phyloP scores from a whole-genome alignment of 257 asterid genomes.

The Solanum peruvianum region DNA sequence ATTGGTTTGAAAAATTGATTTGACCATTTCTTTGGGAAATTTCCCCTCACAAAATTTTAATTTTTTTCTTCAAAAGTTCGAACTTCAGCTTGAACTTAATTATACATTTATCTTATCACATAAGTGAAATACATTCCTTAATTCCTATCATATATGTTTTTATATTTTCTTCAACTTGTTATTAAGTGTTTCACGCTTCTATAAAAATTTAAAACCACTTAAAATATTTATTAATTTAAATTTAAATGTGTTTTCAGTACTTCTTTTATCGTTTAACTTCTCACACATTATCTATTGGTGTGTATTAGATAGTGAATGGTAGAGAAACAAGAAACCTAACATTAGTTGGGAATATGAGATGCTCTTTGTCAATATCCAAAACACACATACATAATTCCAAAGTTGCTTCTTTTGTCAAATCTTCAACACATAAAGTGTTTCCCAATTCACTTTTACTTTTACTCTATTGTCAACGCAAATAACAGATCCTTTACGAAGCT shows the following conservation, averaged over 20 bases:
- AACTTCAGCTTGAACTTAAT: neutral
- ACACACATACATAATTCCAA: neutral
- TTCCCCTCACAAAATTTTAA: neutral
- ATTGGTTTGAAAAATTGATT: neutral
- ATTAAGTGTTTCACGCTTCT: too few relatives aligned
- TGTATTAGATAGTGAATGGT: neutral
- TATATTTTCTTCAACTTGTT: too few relatives aligned
- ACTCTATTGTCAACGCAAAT: conserved; percentile 32
- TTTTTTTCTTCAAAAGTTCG: neutral
- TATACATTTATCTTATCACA: too few relatives aligned
- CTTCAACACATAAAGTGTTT: neutral
- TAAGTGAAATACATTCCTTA: too few relatives aligned
- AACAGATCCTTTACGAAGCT: conserved; percentile 11
- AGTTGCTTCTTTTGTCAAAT: neutral
- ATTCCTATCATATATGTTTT: too few relatives aligned
- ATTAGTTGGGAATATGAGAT: neutral
- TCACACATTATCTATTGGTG: neutral
- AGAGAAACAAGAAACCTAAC: neutral
- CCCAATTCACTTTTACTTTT: neutral
- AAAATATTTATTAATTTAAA: rapidly evolving
- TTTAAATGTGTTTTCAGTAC: too few relatives aligned
- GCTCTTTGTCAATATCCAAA: neutral
- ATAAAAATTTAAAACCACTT: too few relatives aligned
- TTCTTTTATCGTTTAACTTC: too few relatives aligned
- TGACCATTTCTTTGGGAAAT: neutral